Evolutionary conservation across 164 flowering plant species (phyloP).

Genomic region (Vitis riparia): DNA sequence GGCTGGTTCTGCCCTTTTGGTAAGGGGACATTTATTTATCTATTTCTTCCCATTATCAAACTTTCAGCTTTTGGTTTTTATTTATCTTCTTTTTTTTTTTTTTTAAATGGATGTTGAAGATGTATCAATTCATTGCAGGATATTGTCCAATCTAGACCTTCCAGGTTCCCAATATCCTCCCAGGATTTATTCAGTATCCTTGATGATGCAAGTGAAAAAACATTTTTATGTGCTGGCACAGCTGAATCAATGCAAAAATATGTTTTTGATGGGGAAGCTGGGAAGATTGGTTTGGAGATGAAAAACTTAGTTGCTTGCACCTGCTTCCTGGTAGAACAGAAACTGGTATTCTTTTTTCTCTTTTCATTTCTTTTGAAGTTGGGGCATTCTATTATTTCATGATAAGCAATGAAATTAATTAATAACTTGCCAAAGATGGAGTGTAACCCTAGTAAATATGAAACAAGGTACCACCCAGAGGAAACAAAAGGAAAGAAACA

Average conservation of each 20-base stretch:
- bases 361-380: neutral
- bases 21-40: constrained; percentile 18
- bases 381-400: neutral
- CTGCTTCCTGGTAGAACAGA: constrained; percentile 80
- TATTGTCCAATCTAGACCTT: constrained; percentile 61
- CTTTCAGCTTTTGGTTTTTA: neutral
- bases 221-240: constrained; percentile 76
- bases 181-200: constrained; percentile 69
- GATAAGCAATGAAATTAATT: too few relatives aligned
- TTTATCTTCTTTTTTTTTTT: neutral
- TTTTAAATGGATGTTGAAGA: constrained; percentile 2
- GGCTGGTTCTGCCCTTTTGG: constrained; percentile 80
- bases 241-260: constrained; percentile 71
- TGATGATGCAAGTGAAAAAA: constrained; percentile 88
- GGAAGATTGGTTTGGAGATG: constrained; percentile 70
- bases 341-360: constrained; percentile 51
- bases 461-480: too few relatives aligned
- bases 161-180: constrained; percentile 65
- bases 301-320: constrained; percentile 77
- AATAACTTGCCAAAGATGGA: too few relatives aligned
- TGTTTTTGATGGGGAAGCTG: constrained; percentile 85
- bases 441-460: too few relatives aligned
- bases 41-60: neutral
- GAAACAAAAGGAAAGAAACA: too few relatives aligned
- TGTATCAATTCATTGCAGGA: constrained; percentile 48